A percentile compares a stretch with the other conserved stretches of the same genome.
phyloP scores from a whole-genome alignment of 169 alveolate genomes.

The Plasmodium gonderi region DNA sequence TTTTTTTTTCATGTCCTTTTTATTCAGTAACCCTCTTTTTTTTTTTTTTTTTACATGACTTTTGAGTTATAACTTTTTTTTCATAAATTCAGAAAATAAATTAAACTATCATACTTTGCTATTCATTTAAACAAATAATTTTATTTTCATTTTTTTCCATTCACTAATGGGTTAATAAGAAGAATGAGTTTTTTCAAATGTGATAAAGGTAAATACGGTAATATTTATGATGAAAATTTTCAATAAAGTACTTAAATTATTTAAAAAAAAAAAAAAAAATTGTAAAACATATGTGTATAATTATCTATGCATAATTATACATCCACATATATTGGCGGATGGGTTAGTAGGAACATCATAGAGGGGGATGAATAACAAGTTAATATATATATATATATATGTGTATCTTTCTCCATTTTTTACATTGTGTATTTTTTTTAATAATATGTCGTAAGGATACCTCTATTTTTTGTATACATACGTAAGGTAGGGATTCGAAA shows the following conservation, averaged over 20 bases:
- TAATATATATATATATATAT: too few relatives aligned
- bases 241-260: not conserved
- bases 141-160: not conserved
- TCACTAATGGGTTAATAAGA: not conserved
- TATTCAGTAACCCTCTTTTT: not conserved
- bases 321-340: too few relatives aligned
- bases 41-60: not conserved
- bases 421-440: not conserved
- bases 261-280: not conserved
- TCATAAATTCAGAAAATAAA: not conserved
- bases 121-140: not conserved
- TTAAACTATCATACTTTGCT: not conserved
- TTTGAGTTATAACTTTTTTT: not conserved
- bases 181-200: not conserved
- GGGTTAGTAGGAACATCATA: too few relatives aligned
- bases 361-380: too few relatives aligned
- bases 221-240: not conserved
- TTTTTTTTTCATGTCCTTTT: not conserved
- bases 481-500: not conserved
- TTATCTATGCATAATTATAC: not conserved
- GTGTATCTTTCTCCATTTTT: too few relatives aligned
- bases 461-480: not conserved
- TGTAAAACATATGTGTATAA: not conserved
- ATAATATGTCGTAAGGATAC: not conserved
- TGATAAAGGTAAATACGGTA: not conserved